Percentiles rank a stretch among this genome's conserved stretches.
phyloP scores from a whole-genome alignment of 257 asterid genomes.

The Prunella vulgaris region DNA sequence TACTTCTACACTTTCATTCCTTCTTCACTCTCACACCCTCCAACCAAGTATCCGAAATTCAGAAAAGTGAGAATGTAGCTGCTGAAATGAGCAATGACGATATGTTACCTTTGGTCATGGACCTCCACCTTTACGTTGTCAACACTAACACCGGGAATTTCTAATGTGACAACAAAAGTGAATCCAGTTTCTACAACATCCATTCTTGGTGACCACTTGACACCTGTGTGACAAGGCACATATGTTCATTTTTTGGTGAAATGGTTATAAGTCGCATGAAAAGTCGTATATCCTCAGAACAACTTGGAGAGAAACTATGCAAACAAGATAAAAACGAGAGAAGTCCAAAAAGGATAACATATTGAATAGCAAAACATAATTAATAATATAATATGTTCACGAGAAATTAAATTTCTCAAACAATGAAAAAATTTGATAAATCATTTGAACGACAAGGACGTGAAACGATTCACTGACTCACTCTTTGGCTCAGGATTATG shows the following conservation, averaged over 20 bases:
- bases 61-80: neutral
- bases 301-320: neutral
- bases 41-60: neutral
- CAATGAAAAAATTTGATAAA: neutral
- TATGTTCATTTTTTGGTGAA: neutral
- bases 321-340: neutral
- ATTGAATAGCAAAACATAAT: neutral
- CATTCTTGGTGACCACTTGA: conserved; percentile 65
- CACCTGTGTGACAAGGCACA: conserved; percentile 29
- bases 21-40: neutral
- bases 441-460: neutral
- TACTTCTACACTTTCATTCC: too few species aligned
- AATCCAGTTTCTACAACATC: conserved; percentile 65
- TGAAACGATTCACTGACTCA: conserved; percentile 15
- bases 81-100: neutral
- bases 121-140: conserved; percentile 62
- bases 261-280: neutral
- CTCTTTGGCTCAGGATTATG: conserved; percentile 32
- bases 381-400: too few species aligned
- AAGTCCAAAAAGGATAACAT: neutral
- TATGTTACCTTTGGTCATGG: conserved; percentile 44
- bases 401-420: neutral
- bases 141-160: conserved; percentile 65
- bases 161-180: conserved; percentile 48
- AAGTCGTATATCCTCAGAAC: neutral